A percentile compares a stretch with the other conserved stretches of the same genome.
Evolutionary conservation across 225 moss, liverwort and hornwort genomes (phyloP).

Genomic region (Sphagnum tenellum): DNA sequence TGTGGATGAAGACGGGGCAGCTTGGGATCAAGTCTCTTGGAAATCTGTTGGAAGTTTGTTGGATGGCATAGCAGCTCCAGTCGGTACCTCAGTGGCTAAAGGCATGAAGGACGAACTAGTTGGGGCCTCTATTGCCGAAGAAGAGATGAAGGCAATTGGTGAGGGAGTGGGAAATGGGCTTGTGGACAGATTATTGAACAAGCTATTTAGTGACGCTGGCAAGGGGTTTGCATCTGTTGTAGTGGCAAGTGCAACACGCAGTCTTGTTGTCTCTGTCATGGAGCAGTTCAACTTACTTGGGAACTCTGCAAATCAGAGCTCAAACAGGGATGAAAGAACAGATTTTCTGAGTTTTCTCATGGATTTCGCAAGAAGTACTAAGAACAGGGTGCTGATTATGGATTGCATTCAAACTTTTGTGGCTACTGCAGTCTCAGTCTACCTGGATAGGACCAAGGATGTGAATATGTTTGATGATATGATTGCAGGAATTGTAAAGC

Average conservation of each 20-base stretch:
- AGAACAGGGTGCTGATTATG: constrained; percentile 53
- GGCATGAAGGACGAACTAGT: constrained; percentile 27
- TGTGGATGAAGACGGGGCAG: no score
- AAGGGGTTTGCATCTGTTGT: constrained; percentile 72
- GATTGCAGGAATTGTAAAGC: constrained; percentile 51
- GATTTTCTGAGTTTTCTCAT: not conserved
- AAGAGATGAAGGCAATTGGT: constrained; percentile 9
- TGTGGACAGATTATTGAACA: constrained; percentile 56
- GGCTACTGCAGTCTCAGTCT: constrained; percentile 81
- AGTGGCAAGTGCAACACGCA: constrained; percentile 85
- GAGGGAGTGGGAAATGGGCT: constrained; percentile 30
- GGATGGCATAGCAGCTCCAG: constrained; percentile 20
- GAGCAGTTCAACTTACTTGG: constrained; percentile 22
- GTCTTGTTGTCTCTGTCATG: constrained; percentile 60
- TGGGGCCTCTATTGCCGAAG: constrained; percentile 13
- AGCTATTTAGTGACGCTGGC: constrained; percentile 78
- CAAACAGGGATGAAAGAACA: no score
- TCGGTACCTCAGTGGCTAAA: constrained; percentile 27
- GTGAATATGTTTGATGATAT: constrained; percentile 73
- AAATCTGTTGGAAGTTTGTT: constrained; percentile 4
- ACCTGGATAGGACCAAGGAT: constrained; percentile 83
- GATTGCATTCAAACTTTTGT: constrained; percentile 82
- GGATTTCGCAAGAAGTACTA: constrained; percentile 41
- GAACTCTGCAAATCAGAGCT: no score
- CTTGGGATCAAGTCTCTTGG: constrained; percentile 10